Base-by-base conservation (phyloP, 2,329 filamentous ascomycete genomes). In the Aspergillus niger region DNA sequence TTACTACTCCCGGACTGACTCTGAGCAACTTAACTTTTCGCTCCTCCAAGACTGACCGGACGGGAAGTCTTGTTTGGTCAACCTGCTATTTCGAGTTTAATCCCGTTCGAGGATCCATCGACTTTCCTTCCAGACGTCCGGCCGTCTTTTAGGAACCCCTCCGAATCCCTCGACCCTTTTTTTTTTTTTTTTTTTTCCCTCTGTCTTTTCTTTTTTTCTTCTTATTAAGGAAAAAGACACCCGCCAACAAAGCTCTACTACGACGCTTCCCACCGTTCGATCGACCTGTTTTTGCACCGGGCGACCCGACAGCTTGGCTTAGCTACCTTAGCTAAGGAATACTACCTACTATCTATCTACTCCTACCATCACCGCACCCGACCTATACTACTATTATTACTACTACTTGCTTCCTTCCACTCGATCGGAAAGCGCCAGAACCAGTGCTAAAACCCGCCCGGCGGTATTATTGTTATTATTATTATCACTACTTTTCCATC, bases 291-390 rank as follows among this genome's bases (percentile, higher is more conserved):
- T 41, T 60, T 62, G 52, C 60, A 56, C 57, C 57, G 56, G 60
- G 48, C 54, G 63, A 65, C 67, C 65, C 67, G 65, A 65, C 67
- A 67, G 63, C 62, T 64, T 62, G 67, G 66, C 65, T 63, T 63
- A 58, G 49, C 63, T 63, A 55, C 53, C 39, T 55, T 43, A 43
- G 60, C 61, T 36, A 36, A 36, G 32, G 10, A 36, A 36, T 36
- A 36, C 32, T 36, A 36, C 30, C 30, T 36, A 36, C 30, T 13
- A 13, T 4, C 32, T 36, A 36, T 36, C 11, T 36, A 36, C 32
- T 36, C 32, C 32, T 8, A 20, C 41, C 41, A 30, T 30, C 28
- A 30, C 28, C 28, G 28, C 28, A 30, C 32, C 32, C 32, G 32
- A 36, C 32, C 11, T 36, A 36, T 36, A 36, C 32, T 50, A 26